Conservation (phyloP, 129 eudicot species). For the Tagetes erecta region DNA sequence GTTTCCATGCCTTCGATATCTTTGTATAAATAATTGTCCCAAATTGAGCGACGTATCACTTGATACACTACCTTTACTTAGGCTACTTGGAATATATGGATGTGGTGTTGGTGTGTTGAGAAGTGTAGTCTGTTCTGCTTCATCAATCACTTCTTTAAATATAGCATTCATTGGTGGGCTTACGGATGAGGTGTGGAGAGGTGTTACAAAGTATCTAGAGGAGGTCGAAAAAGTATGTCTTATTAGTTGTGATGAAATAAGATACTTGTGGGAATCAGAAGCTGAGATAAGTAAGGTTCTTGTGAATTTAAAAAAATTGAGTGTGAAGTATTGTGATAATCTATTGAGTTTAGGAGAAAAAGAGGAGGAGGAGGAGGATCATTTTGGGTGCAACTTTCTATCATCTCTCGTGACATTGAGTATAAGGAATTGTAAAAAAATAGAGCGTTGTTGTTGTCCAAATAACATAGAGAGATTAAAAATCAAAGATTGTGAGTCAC, state of each 20-base stretch:
- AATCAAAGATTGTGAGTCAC: rapidly evolving
- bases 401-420: background rate
- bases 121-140: background rate
- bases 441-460: background rate
- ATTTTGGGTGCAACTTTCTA: background rate
- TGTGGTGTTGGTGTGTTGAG: slow-evolving; percentile 7
- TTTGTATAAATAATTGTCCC: background rate
- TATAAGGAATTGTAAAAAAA: background rate
- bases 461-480: background rate
- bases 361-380: background rate
- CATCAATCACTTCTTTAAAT: background rate
- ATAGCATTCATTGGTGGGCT: background rate
- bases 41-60: background rate
- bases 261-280: slow-evolving; percentile 15
- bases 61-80: slow-evolving; percentile 1
- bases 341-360: slow-evolving; percentile 21
- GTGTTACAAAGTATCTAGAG: background rate
- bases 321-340: rapidly evolving
- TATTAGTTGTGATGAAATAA: background rate
- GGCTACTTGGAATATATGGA: background rate
- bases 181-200: slow-evolving; percentile 16
- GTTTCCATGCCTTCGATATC: slow-evolving; percentile 20
- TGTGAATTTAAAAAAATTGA: background rate
- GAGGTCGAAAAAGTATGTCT: background rate
- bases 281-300: slow-evolving; percentile 1